phyloP scores from a whole-genome alignment of 108 stramenopile species.

The Thalassiosira profunda region DNA sequence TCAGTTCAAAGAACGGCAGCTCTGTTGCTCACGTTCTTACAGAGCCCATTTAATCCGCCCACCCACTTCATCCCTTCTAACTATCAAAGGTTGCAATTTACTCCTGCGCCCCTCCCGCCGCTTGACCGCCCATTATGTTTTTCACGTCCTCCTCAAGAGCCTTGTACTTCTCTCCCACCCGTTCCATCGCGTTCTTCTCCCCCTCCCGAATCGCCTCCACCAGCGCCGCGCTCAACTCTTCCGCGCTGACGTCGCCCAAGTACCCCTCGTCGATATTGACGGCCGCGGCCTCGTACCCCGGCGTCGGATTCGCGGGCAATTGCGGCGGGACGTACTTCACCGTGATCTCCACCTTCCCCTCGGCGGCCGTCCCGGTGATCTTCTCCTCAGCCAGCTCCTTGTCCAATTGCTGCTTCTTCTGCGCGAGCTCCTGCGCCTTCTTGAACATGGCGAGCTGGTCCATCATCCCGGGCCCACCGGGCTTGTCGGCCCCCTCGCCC shows the following conservation, averaged over 20 bases:
- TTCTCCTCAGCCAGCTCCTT: slow-evolving; percentile 62
- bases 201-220: slow-evolving; percentile 75
- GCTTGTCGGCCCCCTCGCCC: slow-evolving; percentile 12
- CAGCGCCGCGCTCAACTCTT: slow-evolving; percentile 63
- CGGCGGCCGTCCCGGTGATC: slow-evolving; percentile 59
- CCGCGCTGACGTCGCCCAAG: slow-evolving; percentile 59
- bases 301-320: slow-evolving; percentile 86
- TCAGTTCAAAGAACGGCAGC: too few species aligned
- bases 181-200: slow-evolving; percentile 58
- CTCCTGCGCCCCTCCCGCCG: slow-evolving; percentile 41
- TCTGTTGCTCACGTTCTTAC: too few species aligned
- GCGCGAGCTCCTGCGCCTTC: slow-evolving; percentile 88
- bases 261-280: slow-evolving; percentile 86
- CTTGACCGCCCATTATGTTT: slow-evolving; percentile 47
- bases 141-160: slow-evolving; percentile 68
- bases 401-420: slow-evolving; percentile 78
- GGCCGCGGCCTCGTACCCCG: slow-evolving; percentile 67
- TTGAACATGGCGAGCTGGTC: slow-evolving; percentile 94
- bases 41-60: too few species aligned
- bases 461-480: slow-evolving; percentile 80
- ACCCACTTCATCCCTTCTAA: not conserved
- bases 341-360: slow-evolving; percentile 73
- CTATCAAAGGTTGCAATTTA: slow-evolving; percentile 11
- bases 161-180: slow-evolving; percentile 72
- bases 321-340: slow-evolving; percentile 76